These are phyloP conservation scores for Nemania diffusa DNA, from an alignment of 2,329 filamentous ascomycete genomes.

Conservation along the genomic window DNA sequence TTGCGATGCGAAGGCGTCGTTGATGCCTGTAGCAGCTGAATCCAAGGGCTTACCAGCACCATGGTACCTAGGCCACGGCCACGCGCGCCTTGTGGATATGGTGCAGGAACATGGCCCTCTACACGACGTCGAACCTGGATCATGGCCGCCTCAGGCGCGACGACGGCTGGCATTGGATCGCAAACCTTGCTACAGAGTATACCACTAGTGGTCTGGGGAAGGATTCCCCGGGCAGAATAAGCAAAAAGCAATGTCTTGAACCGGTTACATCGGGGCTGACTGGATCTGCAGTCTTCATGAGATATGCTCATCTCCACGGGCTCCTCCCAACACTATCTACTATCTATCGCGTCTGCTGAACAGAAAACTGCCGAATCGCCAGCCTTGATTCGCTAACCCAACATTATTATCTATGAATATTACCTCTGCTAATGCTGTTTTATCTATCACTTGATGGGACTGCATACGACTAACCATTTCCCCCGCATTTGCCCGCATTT, in stretches of 20 bases:
- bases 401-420: neutral
- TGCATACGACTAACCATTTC: constrained; percentile 1
- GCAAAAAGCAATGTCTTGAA: neutral
- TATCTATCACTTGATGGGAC: neutral
- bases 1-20: neutral
- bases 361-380: neutral
- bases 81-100: neutral
- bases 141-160: neutral
- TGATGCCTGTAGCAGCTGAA: neutral
- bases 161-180: neutral
- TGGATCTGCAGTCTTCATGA: constrained; percentile 2
- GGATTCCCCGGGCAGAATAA: neutral
- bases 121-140: neutral
- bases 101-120: neutral
- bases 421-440: neutral
- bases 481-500: constrained; percentile 17
- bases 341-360: constrained; percentile 9
- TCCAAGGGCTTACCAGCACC: neutral
- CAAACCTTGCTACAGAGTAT: neutral
- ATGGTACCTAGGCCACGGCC: neutral
- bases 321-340: neutral
- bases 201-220: constrained; percentile 5
- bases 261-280: constrained; percentile 10
- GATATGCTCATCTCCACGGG: neutral
- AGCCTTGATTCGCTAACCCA: constrained; percentile 9